These are phyloP conservation scores for Aspergillus piperis DNA, from an alignment of 2,329 filamentous ascomycete species.

Conservation along the genomic window DNA sequence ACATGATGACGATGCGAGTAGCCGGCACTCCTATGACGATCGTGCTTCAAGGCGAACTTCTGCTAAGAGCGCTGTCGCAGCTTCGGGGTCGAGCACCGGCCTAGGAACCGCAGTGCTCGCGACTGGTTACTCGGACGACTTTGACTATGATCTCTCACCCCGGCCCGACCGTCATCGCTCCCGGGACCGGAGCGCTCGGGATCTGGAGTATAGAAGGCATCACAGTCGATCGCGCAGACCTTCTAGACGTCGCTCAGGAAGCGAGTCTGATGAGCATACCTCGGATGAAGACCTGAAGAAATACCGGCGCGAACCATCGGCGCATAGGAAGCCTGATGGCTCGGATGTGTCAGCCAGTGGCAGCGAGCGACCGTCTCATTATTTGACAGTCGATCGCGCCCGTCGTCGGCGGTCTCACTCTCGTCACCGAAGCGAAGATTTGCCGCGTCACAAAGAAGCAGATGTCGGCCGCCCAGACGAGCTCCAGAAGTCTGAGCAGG, in stretches of 20 bases:
- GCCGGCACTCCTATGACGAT: slow-evolving; percentile 23
- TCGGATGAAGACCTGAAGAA: slow-evolving; percentile 38
- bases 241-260: slow-evolving; percentile 26
- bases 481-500: slow-evolving; percentile 29
- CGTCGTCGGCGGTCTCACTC: slow-evolving; percentile 28
- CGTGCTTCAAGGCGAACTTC: slow-evolving; percentile 21
- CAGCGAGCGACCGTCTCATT: slow-evolving; percentile 20
- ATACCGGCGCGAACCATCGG: slow-evolving; percentile 32
- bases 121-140: slow-evolving; percentile 38
- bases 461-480: slow-evolving; percentile 25
- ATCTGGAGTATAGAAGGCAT: slow-evolving; percentile 18
- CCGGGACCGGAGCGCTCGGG: slow-evolving; percentile 21
- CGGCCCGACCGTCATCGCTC: slow-evolving; percentile 28
- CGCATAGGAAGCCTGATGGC: slow-evolving; percentile 26
- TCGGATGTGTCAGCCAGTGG: slow-evolving; percentile 30
- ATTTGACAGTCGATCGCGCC: slow-evolving; percentile 24
- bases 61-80: slow-evolving; percentile 18
- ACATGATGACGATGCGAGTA: slow-evolving; percentile 23
- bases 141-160: slow-evolving; percentile 30
- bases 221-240: slow-evolving; percentile 28
- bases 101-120: slow-evolving; percentile 41
- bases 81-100: slow-evolving; percentile 27
- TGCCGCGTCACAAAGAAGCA: slow-evolving; percentile 14
- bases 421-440: slow-evolving; percentile 23
- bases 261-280: slow-evolving; percentile 30